Percentiles rank a stretch among this genome's conserved stretches.
phyloP scores from a whole-genome alignment of 768 basidiomycete genomes.

The Hemileccinum rubropunctum region DNA sequence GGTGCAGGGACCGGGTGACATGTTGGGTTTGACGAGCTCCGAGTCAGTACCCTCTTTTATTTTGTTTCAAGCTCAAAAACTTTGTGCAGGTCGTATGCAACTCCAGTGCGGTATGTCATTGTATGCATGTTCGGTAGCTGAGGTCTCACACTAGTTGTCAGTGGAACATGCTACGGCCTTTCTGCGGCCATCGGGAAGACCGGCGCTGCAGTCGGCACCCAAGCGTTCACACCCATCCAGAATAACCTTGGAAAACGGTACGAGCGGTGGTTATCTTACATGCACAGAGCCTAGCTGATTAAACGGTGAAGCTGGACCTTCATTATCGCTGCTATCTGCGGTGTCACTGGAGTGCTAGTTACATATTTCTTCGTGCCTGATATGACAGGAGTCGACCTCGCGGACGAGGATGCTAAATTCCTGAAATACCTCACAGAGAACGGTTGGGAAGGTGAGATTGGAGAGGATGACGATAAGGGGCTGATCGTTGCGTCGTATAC shows the following conservation, averaged over 20 bases:
- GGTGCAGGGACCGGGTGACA: slow-evolving; percentile 64
- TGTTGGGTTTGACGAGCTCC: slow-evolving; percentile 63
- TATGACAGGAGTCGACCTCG: slow-evolving; percentile 64
- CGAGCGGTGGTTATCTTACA: slow-evolving; percentile 8
- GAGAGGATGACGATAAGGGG: slow-evolving; percentile 46
- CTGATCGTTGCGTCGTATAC: slow-evolving; percentile 18
- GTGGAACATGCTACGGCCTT: slow-evolving; percentile 69
- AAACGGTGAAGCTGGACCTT: slow-evolving; percentile 53
- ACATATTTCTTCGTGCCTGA: slow-evolving; percentile 70
- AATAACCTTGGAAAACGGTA: slow-evolving; percentile 63
- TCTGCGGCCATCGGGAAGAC: slow-evolving; percentile 68
- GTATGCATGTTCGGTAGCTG: neutral
- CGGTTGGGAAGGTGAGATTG: slow-evolving; percentile 65
- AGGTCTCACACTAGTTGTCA: slow-evolving; percentile 14
- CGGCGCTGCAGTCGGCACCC: slow-evolving; percentile 70
- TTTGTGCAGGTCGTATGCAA: slow-evolving; percentile 52
- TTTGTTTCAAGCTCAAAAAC: slow-evolving; percentile 1
- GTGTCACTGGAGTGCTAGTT: slow-evolving; percentile 57
- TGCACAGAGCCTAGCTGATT: neutral
- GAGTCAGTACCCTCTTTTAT: slow-evolving; percentile 43
- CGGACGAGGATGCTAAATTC: slow-evolving; percentile 63
- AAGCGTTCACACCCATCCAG: slow-evolving; percentile 69
- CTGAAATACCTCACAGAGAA: slow-evolving; percentile 56
- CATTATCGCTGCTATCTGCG: slow-evolving; percentile 68
- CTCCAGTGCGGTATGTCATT: slow-evolving; percentile 50